Percentiles rank a stretch among this genome's conserved stretches.
These are phyloP conservation scores for Blastobotrys attinorum DNA, from an alignment of 805 yeast species.

Conservation along the genomic window DNA sequence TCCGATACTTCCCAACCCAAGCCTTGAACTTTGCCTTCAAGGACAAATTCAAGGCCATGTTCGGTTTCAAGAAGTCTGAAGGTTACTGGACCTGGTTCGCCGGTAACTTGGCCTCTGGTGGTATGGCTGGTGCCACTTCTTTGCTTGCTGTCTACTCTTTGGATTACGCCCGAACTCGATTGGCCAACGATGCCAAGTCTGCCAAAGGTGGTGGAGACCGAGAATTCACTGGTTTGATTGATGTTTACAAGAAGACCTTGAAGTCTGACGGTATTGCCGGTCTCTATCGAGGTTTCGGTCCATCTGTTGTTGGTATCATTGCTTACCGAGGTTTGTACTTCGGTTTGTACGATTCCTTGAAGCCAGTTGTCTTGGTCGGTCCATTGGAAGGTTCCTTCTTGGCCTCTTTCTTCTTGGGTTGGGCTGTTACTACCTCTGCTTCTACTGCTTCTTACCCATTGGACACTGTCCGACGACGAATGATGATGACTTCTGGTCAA, in stretches of 20 bases:
- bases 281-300: conserved; percentile 98
- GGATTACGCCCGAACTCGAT: conserved; percentile 98
- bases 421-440: conserved; percentile 98
- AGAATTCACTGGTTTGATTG: conserved; percentile 94
- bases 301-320: conserved; percentile 94
- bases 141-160: conserved; percentile 90
- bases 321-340: conserved; percentile 99
- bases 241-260: conserved; percentile 92
- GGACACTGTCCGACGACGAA: conserved; percentile 99
- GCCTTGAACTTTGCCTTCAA: conserved; percentile 98
- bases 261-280: conserved; percentile 97
- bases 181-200: conserved; percentile 96
- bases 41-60: conserved; percentile 91
- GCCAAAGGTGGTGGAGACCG: conserved; percentile 76
- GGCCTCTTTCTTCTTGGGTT: conserved; percentile 93
- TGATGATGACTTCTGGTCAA: conserved; percentile 99
- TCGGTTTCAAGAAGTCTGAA: conserved; percentile 95
- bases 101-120: conserved; percentile 99
- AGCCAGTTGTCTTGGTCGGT: conserved; percentile 92
- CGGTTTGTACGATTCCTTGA: conserved; percentile 94
- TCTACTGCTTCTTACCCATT: conserved; percentile 98
- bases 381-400: conserved; percentile 89
- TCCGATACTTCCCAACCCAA: conserved; percentile 99
- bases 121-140: conserved; percentile 96
- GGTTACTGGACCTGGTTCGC: conserved; percentile 91